Percentiles rank a stretch among this genome's conserved stretches.
phyloP scores from a whole-genome alignment of 805 yeast genomes.

The Ogataea glucozyma region DNA sequence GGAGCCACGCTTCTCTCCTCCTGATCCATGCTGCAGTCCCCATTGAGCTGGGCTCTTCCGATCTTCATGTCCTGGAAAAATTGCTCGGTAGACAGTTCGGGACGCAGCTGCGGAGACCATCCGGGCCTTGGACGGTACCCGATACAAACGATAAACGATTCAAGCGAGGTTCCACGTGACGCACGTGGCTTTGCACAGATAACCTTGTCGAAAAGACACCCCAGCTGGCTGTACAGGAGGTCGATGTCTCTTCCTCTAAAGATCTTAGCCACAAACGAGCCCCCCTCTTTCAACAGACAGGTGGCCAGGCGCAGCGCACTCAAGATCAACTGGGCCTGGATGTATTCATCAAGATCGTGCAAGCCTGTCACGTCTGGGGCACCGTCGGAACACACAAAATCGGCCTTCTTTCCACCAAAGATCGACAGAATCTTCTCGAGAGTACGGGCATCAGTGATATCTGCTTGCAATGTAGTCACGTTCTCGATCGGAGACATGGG shows the following conservation, averaged over 20 bases:
- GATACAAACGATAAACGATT: constrained; percentile 89
- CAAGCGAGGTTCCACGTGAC: constrained; percentile 91
- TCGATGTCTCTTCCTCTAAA: constrained; percentile 97
- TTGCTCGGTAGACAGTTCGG: constrained; percentile 68
- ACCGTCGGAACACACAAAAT: constrained; percentile 95
- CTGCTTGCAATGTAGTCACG: constrained; percentile 90
- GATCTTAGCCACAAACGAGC: constrained; percentile 92
- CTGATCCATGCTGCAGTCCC: constrained; percentile 47
- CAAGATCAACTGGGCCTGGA: constrained; percentile 90
- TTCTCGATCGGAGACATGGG: constrained; percentile 97
- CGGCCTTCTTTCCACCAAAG: constrained; percentile 92
- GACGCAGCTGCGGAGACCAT: constrained; percentile 69
- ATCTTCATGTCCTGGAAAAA: constrained; percentile 67
- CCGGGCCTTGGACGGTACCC: constrained; percentile 82
- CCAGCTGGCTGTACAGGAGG: constrained; percentile 86
- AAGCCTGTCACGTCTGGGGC: constrained; percentile 99
- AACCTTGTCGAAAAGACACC: constrained; percentile 80
- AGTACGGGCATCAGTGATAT: constrained; percentile 94
- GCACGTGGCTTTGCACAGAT: constrained; percentile 96
- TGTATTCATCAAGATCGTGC: constrained; percentile 94
- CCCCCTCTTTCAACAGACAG: constrained; percentile 84
- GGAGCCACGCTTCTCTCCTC: constrained; percentile 82
- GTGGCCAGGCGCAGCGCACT: constrained; percentile 92
- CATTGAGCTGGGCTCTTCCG: constrained; percentile 52
- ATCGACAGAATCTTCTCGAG: constrained; percentile 69